Conservation (phyloP, 2,329 filamentous ascomycete species). For the Penicillium sp. region DNA sequence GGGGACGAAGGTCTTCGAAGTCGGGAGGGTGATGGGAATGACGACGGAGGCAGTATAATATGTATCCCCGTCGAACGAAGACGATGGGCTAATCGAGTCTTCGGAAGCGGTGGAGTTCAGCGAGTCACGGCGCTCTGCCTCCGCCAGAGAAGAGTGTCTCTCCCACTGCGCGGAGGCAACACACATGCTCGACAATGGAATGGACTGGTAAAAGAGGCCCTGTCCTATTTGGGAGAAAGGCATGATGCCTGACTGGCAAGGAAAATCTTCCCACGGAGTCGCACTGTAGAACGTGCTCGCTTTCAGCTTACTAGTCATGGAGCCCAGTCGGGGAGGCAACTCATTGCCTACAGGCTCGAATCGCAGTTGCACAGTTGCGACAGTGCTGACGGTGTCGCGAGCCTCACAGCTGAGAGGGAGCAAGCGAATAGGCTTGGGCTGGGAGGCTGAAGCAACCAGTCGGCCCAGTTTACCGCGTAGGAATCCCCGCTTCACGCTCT, state of each 20-base stretch:
- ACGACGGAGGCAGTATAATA: conserved; percentile 64
- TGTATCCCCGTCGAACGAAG: conserved; percentile 34
- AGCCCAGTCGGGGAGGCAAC: conserved; percentile 54
- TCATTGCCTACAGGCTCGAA: conserved; percentile 58
- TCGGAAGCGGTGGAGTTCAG: conserved; percentile 30
- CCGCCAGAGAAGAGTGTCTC: conserved; percentile 42
- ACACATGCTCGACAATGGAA: conserved; percentile 55
- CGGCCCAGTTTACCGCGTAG: conserved; percentile 57
- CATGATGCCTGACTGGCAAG: conserved; percentile 43
- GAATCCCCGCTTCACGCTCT: conserved; percentile 60
- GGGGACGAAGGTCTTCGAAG: conserved; percentile 61
- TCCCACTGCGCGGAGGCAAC: conserved; percentile 58
- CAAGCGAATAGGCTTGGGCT: conserved; percentile 57
- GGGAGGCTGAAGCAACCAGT: conserved; percentile 55
- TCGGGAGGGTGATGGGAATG: conserved; percentile 61
- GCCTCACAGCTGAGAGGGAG: conserved; percentile 40
- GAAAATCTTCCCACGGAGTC: conserved; percentile 51
- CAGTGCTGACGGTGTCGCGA: conserved; percentile 50
- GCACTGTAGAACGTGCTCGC: conserved; percentile 58
- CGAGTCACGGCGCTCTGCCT: conserved; percentile 30
- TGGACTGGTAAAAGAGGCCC: conserved; percentile 52
- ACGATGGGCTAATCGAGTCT: conserved; percentile 33
- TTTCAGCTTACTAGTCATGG: conserved; percentile 55
- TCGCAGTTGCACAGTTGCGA: conserved; percentile 56
- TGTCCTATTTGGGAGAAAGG: conserved; percentile 44